phyloP scores from a whole-genome alignment of 2,329 filamentous ascomycete species.

The Fusarium ambrosium region DNA sequence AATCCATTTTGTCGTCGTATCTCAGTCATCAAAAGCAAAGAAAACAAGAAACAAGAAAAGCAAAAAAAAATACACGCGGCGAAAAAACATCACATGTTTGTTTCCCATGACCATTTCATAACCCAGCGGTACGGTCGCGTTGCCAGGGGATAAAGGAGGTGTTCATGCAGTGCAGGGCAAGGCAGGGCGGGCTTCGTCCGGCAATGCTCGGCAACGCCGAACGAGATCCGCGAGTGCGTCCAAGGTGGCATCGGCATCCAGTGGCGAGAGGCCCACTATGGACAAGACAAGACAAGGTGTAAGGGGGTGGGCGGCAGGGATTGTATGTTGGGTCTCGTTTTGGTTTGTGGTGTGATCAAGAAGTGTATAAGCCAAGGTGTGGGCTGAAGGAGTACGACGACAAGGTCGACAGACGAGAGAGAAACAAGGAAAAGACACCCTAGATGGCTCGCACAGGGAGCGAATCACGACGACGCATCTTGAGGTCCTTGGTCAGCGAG shows the following conservation, averaged over 20 bases:
- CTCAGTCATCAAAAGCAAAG: conserved; percentile 3
- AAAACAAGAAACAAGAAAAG: neutral
- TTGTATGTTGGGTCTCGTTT: conserved; percentile 6
- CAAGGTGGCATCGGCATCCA: conserved; percentile 27
- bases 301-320: conserved; percentile 24
- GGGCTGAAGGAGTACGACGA: conserved; percentile 12
- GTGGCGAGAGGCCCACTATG: conserved; percentile 35
- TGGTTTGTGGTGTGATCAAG: conserved; percentile 12
- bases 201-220: conserved; percentile 42
- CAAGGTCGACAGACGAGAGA: conserved; percentile 12
- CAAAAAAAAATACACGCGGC: neutral
- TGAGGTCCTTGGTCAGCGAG: conserved; percentile 49
- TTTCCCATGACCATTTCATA: neutral
- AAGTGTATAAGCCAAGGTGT: neutral
- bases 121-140: conserved; percentile 16
- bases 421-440: neutral
- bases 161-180: conserved; percentile 28
- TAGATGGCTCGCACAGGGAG: conserved; percentile 52
- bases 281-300: neutral
- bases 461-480: conserved; percentile 45
- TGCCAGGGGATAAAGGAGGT: conserved; percentile 35
- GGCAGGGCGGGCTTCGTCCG: conserved; percentile 26
- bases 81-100: conserved; percentile 2
- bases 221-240: conserved; percentile 29
- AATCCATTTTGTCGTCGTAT: conserved; percentile 17